These are phyloP conservation scores for Leccinum huronense DNA, from an alignment of 1,284 basidiomycete species.

Conservation along the genomic window DNA sequence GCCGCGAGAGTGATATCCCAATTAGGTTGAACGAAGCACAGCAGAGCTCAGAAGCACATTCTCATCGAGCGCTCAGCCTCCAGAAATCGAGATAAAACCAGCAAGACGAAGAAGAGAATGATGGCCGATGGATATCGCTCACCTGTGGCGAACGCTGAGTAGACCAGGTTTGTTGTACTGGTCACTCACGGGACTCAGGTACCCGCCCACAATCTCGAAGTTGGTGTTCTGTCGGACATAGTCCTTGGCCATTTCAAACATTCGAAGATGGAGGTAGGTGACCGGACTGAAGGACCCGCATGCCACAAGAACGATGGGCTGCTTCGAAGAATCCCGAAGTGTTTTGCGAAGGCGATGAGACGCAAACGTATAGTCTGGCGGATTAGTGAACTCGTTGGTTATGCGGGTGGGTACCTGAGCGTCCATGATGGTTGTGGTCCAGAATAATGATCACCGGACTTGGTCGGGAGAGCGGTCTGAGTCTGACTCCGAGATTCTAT, in stretches of 20 bases:
- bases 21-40: slow-evolving; percentile 12
- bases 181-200: slow-evolving; percentile 92
- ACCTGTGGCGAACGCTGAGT: slow-evolving; percentile 79
- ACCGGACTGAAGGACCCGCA: slow-evolving; percentile 83
- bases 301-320: slow-evolving; percentile 74
- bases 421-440: slow-evolving; percentile 31
- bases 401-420: slow-evolving; percentile 20
- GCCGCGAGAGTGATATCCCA: slow-evolving; percentile 13
- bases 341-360: slow-evolving; percentile 57
- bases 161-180: slow-evolving; percentile 91
- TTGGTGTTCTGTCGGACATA: slow-evolving; percentile 90
- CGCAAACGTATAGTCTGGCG: slow-evolving; percentile 65
- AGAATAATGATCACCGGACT: slow-evolving; percentile 8
- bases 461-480: slow-evolving; percentile 6
- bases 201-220: slow-evolving; percentile 92
- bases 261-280: slow-evolving; percentile 83
- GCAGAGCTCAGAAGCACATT: slow-evolving; percentile 6
- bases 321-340: slow-evolving; percentile 63
- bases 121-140: slow-evolving; percentile 34
- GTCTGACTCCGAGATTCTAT: background rate
- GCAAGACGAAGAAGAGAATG: slow-evolving; percentile 4
- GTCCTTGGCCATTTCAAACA: slow-evolving; percentile 99
- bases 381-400: slow-evolving; percentile 44
- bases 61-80: slow-evolving; percentile 15
- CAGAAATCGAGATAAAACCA: slow-evolving; percentile 2